Evolutionary conservation across 768 basidiomycete species (phyloP).

Genomic region (Multifurca ochricompacta): DNA sequence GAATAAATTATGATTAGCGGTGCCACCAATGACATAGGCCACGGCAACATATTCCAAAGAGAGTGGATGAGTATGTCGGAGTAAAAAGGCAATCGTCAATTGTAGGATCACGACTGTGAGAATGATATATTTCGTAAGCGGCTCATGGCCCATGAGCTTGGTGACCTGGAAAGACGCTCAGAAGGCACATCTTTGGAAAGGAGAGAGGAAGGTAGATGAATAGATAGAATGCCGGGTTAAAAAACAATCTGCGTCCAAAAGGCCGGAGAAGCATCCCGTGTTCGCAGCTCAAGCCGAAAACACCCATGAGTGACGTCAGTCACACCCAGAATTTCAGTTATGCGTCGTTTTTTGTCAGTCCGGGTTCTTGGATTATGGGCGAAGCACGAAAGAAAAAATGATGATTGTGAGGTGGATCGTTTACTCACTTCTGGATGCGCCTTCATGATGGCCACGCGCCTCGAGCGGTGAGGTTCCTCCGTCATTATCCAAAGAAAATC

Average conservation of each 20-base stretch:
- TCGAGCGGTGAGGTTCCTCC: slow-evolving; percentile 90
- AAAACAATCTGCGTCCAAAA: not conserved
- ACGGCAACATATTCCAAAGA: slow-evolving; percentile 65
- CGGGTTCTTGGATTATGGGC: not conserved
- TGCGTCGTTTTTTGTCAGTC: not conserved
- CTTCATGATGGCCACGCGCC: slow-evolving; percentile 85
- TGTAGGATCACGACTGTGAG: slow-evolving; percentile 74
- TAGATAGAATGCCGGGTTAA: not conserved
- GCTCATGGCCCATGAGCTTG: slow-evolving; percentile 94
- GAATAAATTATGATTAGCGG: slow-evolving; percentile 96
- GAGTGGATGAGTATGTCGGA: slow-evolving; percentile 61
- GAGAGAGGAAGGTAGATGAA: not conserved
- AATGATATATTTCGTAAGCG: slow-evolving; percentile 88
- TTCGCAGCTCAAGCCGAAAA: not conserved
- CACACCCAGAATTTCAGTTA: not conserved
- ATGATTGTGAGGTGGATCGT: not conserved
- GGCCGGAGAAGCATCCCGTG: not conserved
- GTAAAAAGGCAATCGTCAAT: slow-evolving; percentile 48
- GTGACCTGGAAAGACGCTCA: slow-evolving; percentile 52
- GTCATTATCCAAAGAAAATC: slow-evolving; percentile 98
- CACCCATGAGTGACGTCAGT: not conserved
- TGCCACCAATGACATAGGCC: slow-evolving; percentile 87
- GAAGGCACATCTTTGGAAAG: not conserved
- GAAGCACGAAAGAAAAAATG: not conserved
- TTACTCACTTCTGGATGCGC: slow-evolving; percentile 81